Conservation (phyloP, 2,329 filamentous ascomycete genomes). For the Penicillium sp. region DNA sequence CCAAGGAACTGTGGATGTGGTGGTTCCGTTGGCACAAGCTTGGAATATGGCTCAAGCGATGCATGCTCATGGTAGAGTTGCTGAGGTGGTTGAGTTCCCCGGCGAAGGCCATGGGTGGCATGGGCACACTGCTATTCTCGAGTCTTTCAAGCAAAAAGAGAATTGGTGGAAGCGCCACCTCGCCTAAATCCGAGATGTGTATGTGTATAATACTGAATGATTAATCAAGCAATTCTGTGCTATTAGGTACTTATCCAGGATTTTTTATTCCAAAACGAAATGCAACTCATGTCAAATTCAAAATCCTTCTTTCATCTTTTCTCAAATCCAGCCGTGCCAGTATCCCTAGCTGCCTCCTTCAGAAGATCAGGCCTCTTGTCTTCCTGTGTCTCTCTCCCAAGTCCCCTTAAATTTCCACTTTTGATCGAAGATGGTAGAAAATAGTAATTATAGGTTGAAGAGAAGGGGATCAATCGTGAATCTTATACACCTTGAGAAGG, state of each 20-base stretch:
- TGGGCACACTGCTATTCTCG: constrained; percentile 18
- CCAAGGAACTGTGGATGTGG: constrained; percentile 55
- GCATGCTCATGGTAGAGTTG: constrained; percentile 41
- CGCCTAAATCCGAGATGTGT: background rate
- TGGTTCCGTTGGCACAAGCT: constrained; percentile 60
- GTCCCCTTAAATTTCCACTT: constrained; percentile 43
- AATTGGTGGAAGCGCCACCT: constrained; percentile 20
- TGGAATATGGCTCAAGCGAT: constrained; percentile 52
- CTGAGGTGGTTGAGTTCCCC: constrained; percentile 49
- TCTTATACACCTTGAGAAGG: no score
- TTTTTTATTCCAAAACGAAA: background rate
- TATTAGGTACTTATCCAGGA: background rate
- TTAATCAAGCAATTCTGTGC: background rate
- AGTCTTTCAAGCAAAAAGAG: constrained; percentile 16
- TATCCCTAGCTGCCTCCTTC: background rate
- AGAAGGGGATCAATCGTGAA: no score
- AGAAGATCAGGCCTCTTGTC: background rate
- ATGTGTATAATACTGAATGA: background rate
- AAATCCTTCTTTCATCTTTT: background rate
- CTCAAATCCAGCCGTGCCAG: background rate
- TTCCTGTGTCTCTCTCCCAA: constrained; percentile 35
- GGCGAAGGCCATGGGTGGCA: constrained; percentile 53
- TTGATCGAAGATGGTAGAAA: constrained; percentile 22
- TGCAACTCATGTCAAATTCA: background rate
- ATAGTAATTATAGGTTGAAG: no score